These are phyloP conservation scores for Neurospora sp. DNA, from an alignment of 495 filamentous ascomycete species.

Conservation along the genomic window DNA sequence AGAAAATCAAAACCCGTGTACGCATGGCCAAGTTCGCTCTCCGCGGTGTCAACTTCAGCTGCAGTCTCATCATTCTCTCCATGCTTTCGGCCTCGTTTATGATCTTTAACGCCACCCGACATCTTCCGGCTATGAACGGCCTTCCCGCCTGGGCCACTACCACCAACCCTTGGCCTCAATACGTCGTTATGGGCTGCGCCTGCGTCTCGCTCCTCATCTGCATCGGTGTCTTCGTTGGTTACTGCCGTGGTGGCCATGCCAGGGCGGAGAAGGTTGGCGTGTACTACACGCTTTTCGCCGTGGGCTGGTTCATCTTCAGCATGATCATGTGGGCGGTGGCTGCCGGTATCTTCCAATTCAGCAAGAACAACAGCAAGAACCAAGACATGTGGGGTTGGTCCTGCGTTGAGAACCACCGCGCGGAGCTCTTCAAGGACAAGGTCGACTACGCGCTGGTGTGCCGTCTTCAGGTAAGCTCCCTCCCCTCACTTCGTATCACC, in stretches of 20 bases:
- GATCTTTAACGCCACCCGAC: conserved; percentile 78
- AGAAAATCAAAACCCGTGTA: conserved; percentile 91
- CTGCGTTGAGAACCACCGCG: conserved; percentile 77
- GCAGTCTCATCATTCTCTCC: conserved; percentile 84
- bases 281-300: conserved; percentile 88
- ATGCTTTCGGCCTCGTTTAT: conserved; percentile 76
- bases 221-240: conserved; percentile 70
- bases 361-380: conserved; percentile 56
- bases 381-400: conserved; percentile 97
- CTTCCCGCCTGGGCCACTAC: conserved; percentile 73
- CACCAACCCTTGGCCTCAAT: conserved; percentile 84
- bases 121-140: conserved; percentile 61
- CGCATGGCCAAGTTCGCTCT: conserved; percentile 91
- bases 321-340: conserved; percentile 88
- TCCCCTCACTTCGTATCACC: neutral
- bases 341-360: conserved; percentile 72
- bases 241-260: conserved; percentile 80
- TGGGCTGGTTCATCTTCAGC: conserved; percentile 88
- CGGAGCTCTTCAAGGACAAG: conserved; percentile 61
- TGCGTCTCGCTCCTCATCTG: conserved; percentile 72
- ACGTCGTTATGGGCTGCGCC: conserved; percentile 65
- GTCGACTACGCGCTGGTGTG: conserved; percentile 90
- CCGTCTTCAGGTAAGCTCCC: conserved; percentile 66
- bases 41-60: conserved; percentile 89
- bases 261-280: conserved; percentile 85